Evolutionary conservation across 1,139 yeast species (phyloP).

Genomic region (Kodamaea alishanica): DNA sequence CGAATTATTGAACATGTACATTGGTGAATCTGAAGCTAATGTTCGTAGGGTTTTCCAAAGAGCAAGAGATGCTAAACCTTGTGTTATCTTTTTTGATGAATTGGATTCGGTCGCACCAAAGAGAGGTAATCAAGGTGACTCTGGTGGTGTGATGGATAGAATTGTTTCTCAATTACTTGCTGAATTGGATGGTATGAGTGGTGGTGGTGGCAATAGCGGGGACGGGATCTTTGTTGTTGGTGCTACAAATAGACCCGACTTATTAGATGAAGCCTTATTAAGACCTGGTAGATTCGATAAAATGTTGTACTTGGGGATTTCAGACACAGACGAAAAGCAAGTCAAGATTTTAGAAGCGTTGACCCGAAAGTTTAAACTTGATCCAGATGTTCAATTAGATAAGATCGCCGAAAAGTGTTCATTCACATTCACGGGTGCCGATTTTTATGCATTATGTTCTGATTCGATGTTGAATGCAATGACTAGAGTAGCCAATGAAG

Average conservation of each 20-base stretch:
- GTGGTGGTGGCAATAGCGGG: slow-evolving; percentile 55
- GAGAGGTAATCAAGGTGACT: slow-evolving; percentile 96
- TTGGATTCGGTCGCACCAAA: slow-evolving; percentile 97
- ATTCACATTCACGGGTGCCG: slow-evolving; percentile 94
- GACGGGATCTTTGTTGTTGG: slow-evolving; percentile 97
- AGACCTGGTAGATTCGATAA: slow-evolving; percentile 97
- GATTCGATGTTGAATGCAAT: slow-evolving; percentile 95
- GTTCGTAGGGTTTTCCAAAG: slow-evolving; percentile 90
- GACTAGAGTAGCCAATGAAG: slow-evolving; percentile 79
- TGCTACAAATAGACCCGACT: slow-evolving; percentile 94
- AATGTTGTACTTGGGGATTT: slow-evolving; percentile 86
- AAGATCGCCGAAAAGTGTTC: slow-evolving; percentile 72
- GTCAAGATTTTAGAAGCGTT: slow-evolving; percentile 80
- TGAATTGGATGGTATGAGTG: slow-evolving; percentile 94
- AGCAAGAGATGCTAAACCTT: slow-evolving; percentile 95
- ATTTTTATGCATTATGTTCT: slow-evolving; percentile 90
- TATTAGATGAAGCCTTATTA: slow-evolving; percentile 86
- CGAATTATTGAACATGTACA: slow-evolving; percentile 90
- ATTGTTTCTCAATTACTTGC: slow-evolving; percentile 93
- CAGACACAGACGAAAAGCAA: slow-evolving; percentile 89
- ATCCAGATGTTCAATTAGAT: slow-evolving; percentile 55
- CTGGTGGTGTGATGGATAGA: slow-evolving; percentile 98
- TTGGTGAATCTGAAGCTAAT: slow-evolving; percentile 97
- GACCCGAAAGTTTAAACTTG: slow-evolving; percentile 75
- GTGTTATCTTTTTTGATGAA: slow-evolving; percentile 96